These are phyloP conservation scores for Neurospora sp. DNA, from an alignment of 2,329 filamentous ascomycete species.

Conservation along the genomic window DNA sequence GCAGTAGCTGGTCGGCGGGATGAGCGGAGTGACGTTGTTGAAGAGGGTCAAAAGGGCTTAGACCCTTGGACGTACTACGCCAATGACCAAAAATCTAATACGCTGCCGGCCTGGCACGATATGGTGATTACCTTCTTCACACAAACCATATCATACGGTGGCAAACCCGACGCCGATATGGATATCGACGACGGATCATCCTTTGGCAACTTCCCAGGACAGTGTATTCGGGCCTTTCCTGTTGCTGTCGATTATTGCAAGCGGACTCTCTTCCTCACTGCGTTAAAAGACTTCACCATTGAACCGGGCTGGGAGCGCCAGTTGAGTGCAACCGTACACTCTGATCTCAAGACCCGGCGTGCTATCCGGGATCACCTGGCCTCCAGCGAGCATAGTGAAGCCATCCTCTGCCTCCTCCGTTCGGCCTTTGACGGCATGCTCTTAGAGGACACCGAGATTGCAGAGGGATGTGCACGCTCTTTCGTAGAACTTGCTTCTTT, in stretches of 20 bases:
- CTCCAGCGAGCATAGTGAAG: slow-evolving; percentile 24
- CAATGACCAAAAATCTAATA: slow-evolving; percentile 30
- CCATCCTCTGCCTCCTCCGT: slow-evolving; percentile 36
- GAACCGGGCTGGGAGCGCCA: slow-evolving; percentile 80
- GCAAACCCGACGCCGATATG: slow-evolving; percentile 22
- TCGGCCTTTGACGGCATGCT: slow-evolving; percentile 50
- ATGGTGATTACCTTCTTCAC: slow-evolving; percentile 42
- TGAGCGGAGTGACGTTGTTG: slow-evolving; percentile 72
- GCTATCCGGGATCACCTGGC: slow-evolving; percentile 46
- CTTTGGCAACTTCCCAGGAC: slow-evolving; percentile 38
- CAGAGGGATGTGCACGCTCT: slow-evolving; percentile 39
- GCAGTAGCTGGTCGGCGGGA: slow-evolving; percentile 58
- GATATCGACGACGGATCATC: slow-evolving; percentile 27
- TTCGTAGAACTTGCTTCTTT: slow-evolving; percentile 44
- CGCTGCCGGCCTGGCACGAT: slow-evolving; percentile 41
- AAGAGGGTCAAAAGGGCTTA: slow-evolving; percentile 82
- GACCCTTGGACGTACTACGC: slow-evolving; percentile 52
- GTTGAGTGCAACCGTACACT: slow-evolving; percentile 62
- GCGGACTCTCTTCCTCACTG: slow-evolving; percentile 41
- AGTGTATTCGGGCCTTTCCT: slow-evolving; percentile 48
- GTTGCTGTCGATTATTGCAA: slow-evolving; percentile 61
- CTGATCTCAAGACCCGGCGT: slow-evolving; percentile 55
- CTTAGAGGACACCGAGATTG: slow-evolving; percentile 30
- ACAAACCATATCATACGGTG: slow-evolving; percentile 17
- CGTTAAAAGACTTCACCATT: slow-evolving; percentile 41